A percentile compares a stretch with the other conserved stretches of the same genome.
These are phyloP conservation scores for Trichosporon ovoides DNA, from an alignment of 1,284 basidiomycete genomes.

Conservation along the genomic window DNA sequence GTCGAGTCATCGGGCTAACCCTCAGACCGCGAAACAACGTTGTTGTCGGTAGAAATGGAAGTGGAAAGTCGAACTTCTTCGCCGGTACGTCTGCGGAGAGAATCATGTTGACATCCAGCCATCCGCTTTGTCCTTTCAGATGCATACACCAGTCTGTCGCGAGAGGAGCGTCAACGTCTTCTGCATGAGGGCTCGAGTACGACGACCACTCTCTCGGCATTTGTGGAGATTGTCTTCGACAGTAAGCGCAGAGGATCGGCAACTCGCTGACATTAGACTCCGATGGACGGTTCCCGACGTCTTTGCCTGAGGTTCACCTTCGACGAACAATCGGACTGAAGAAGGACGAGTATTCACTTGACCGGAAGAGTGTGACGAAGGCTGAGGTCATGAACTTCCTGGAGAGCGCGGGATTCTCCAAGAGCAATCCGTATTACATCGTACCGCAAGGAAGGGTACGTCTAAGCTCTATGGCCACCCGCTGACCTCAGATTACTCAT, in stretches of 20 bases:
- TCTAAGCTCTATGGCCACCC: slow-evolving; percentile 16
- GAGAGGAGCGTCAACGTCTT: slow-evolving; percentile 86
- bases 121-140: slow-evolving; percentile 97
- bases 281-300: slow-evolving; percentile 85
- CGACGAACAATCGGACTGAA: slow-evolving; percentile 93
- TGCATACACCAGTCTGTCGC: slow-evolving; percentile 90
- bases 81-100: slow-evolving; percentile 55
- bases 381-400: slow-evolving; percentile 95
- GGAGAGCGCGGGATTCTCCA: slow-evolving; percentile 93
- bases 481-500: slow-evolving; percentile 70
- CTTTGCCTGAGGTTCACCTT: slow-evolving; percentile 74
- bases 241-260: slow-evolving; percentile 46
- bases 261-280: slow-evolving; percentile 30
- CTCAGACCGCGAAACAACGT: slow-evolving; percentile 80
- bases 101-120: slow-evolving; percentile 52
- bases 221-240: slow-evolving; percentile 81
- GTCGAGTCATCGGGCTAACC: slow-evolving; percentile 32
- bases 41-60: slow-evolving; percentile 89
- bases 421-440: slow-evolving; percentile 98
- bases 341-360: slow-evolving; percentile 97
- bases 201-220: slow-evolving; percentile 85
- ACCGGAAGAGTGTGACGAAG: slow-evolving; percentile 85
- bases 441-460: slow-evolving; percentile 92
- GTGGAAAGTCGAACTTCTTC: slow-evolving; percentile 96
- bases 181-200: slow-evolving; percentile 89